Base-by-base conservation (phyloP, 2,329 filamentous ascomycete genomes). In the Aspergillus sclerotialis region DNA sequence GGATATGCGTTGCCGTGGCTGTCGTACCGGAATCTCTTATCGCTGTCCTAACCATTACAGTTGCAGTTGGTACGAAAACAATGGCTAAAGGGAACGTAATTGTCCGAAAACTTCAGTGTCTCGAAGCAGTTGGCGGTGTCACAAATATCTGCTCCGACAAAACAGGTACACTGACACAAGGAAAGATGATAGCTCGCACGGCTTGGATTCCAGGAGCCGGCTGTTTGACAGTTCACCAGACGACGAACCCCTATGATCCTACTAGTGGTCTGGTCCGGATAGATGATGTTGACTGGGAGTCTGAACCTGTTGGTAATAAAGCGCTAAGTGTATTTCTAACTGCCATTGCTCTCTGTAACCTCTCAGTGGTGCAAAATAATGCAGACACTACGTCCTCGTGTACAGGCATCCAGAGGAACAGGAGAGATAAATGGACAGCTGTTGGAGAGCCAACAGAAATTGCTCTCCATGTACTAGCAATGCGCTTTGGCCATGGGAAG, bases 371-470 rank as follows among this genome's bases (percentile, higher is more conserved):
- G 6, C 67, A 70, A 29, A 58, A 68, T 38, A 63, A 65, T 26
- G 35, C 7, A 3, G 8, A 25, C 3, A 34, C 42, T 10, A 5
- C 3, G 21, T 5, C 33, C 6, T n/a, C n/a, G n/a, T n/a, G n/a
- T n/a, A n/a, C n/a, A n/a, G n/a, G n/a, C n/a, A n/a, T n/a, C n/a
- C n/a, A n/a, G n/a, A n/a, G n/a, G n/a, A n/a, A n/a, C n/a, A n/a
- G n/a, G n/a, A n/a, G n/a, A n/a, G 33, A 38, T 4, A 45, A 48
- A 5, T 80, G 76, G 76, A 67, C 71, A 33, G 69, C 74, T 16
- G 69, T 73, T 30, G 77, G 76, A n/a, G 75, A 80, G 42, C 75
- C 76, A 2, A 83, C 79, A 3, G 79, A 83, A 46, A 78, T 82
- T 38, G 78, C 78, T 5, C 70, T 83, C 3, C 76, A 81, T 38